phyloP scores from a whole-genome alignment of 192 early-diverging fungal genomes.

The Radiomyces spectabilis region DNA sequence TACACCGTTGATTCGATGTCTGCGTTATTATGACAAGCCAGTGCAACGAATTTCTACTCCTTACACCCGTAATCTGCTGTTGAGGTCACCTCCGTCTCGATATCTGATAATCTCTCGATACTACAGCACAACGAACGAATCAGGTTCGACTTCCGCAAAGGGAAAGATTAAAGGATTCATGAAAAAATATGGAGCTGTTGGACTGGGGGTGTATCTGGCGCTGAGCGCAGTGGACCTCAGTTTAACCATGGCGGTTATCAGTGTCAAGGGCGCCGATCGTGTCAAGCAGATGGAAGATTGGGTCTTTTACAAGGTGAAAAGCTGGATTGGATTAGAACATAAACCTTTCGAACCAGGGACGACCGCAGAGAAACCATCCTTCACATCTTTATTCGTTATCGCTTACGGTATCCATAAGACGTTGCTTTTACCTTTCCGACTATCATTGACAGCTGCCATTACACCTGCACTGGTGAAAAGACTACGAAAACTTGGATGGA shows the following conservation, averaged over 20 bases:
- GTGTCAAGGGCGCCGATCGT: conserved; percentile 36
- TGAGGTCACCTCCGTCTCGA: too few species aligned
- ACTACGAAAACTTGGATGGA: conserved; percentile 41
- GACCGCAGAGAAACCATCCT: too few species aligned
- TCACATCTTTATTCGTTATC: conserved; percentile 42
- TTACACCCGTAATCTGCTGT: too few species aligned
- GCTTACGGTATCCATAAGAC: conserved; percentile 59
- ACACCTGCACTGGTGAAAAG: conserved; percentile 42
- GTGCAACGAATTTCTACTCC: too few species aligned
- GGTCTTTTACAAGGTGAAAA: conserved; percentile 22
- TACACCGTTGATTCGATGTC: too few species aligned
- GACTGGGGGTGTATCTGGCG: conserved; percentile 38
- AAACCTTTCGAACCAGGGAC: too few species aligned
- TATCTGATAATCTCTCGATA: too few species aligned
- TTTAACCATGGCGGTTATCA: conserved; percentile 37
- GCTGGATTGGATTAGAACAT: conserved; percentile 13
- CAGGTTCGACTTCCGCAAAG: too few species aligned
- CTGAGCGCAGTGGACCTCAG: conserved; percentile 41
- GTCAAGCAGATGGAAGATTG: conserved; percentile 40
- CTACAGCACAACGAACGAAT: too few species aligned
- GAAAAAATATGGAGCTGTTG: conserved; percentile 42
- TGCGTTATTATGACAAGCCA: too few species aligned
- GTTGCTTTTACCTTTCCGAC: conserved; percentile 41
- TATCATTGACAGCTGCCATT: conserved; percentile 45
- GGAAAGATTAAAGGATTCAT: conserved; percentile 30